A percentile compares a stretch with the other conserved stretches of the same genome.
phyloP scores from a whole-genome alignment of 164 flowering plant species.

The Berberis thunbergii region DNA sequence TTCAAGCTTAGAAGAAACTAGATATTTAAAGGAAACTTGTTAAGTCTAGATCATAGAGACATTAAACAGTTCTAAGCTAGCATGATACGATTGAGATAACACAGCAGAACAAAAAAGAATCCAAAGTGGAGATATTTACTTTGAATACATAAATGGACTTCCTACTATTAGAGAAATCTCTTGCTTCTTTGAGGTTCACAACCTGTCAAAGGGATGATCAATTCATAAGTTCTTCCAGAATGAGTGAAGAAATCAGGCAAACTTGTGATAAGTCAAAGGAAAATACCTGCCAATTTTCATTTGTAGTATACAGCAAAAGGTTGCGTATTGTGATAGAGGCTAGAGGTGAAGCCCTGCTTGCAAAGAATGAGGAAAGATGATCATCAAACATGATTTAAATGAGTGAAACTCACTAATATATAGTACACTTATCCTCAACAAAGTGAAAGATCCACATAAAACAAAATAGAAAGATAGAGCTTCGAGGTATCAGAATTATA shows the following conservation, averaged over 20 bases:
- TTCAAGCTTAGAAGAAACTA: not conserved
- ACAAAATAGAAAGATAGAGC: no score
- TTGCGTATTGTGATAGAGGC: constrained; percentile 92
- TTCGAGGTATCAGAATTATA: no score
- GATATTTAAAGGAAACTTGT: no score
- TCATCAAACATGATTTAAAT: not conserved
- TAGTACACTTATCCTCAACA: not conserved
- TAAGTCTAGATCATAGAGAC: no score
- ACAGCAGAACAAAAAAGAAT: not conserved
- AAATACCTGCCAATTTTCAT: constrained; percentile 86
- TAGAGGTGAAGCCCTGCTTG: constrained; percentile 76
- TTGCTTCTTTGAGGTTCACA: constrained; percentile 92
- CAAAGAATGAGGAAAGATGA: not conserved
- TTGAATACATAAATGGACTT: constrained; percentile 86
- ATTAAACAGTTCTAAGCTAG: no score
- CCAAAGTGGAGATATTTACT: constrained; percentile 29
- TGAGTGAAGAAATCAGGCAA: no score
- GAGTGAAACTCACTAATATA: not conserved
- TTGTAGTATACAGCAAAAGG: constrained; percentile 76
- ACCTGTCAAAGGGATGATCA: constrained; percentile 38
- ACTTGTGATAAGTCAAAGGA: not conserved
- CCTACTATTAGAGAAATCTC: constrained; percentile 68
- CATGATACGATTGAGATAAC: no score
- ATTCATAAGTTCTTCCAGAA: constrained; percentile 1
- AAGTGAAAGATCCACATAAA: not conserved